Conservation (phyloP, 2,329 filamentous ascomycete species). For the Cephalotrichum gorgonifer region DNA sequence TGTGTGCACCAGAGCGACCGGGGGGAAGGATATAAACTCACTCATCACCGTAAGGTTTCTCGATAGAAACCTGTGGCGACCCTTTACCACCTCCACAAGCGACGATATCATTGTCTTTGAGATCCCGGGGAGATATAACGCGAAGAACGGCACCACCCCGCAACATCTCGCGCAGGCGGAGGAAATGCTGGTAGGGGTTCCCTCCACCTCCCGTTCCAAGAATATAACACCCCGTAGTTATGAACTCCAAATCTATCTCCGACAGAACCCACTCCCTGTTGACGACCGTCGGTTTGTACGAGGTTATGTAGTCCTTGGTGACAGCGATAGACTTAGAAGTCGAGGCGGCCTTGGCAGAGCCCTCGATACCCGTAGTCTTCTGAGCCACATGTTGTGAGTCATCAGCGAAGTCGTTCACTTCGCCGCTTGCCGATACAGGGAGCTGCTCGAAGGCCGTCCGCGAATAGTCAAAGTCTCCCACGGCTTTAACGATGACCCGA, state of each 20-base stretch:
- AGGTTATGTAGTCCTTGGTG: constrained; percentile 21
- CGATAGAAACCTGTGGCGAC: constrained; percentile 50
- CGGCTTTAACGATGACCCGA: constrained; percentile 47
- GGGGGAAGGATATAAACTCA: constrained; percentile 50
- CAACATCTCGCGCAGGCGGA: constrained; percentile 40
- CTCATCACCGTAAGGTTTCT: constrained; percentile 49
- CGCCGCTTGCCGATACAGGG: background rate
- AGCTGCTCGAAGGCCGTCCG: constrained; percentile 14
- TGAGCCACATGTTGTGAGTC: background rate
- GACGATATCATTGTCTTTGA: constrained; percentile 39
- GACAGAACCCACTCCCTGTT: constrained; percentile 46
- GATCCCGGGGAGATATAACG: constrained; percentile 38
- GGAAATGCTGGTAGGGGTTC: constrained; percentile 38
- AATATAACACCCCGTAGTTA: constrained; percentile 49
- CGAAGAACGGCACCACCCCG: constrained; percentile 37
- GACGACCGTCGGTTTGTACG: constrained; percentile 37
- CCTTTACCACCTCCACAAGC: constrained; percentile 48
- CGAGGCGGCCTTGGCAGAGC: background rate
- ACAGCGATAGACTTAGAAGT: constrained; percentile 4
- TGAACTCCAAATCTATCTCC: constrained; percentile 46
- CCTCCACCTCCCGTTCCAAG: constrained; percentile 52
- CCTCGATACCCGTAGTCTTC: background rate
- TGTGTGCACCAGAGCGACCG: too few relatives aligned
- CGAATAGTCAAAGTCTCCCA: constrained; percentile 39
- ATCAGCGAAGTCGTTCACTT: background rate